These are phyloP conservation scores for Leptographium galeiforme DNA, from an alignment of 2,329 filamentous ascomycete species.

Conservation along the genomic window DNA sequence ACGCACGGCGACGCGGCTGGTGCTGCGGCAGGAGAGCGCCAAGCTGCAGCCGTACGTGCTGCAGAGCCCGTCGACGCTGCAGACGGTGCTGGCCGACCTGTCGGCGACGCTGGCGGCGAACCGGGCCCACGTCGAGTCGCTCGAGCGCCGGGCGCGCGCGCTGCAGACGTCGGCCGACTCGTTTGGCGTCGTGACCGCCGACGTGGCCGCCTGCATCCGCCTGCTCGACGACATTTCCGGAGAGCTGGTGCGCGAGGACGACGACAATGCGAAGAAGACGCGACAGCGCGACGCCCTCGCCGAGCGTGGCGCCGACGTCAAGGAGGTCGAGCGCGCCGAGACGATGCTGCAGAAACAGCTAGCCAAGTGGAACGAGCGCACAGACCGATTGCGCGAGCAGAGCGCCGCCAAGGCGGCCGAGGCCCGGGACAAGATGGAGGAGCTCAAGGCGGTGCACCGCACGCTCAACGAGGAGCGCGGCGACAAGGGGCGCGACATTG, in stretches of 20 bases:
- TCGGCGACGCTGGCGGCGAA: constrained; percentile 65
- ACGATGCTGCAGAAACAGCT: constrained; percentile 72
- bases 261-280: constrained; percentile 67
- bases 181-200: constrained; percentile 69
- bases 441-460: constrained; percentile 66
- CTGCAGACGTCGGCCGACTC: constrained; percentile 87
- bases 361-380: constrained; percentile 73
- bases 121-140: constrained; percentile 70
- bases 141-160: constrained; percentile 78
- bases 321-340: constrained; percentile 84
- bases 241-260: constrained; percentile 85
- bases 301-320: constrained; percentile 76
- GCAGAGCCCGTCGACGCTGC: constrained; percentile 73
- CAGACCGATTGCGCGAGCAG: constrained; percentile 67
- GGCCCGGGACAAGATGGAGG: constrained; percentile 82
- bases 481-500: constrained; percentile 84
- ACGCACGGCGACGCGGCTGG: constrained; percentile 55
- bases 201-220: constrained; percentile 79
- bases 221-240: constrained; percentile 73
- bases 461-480: constrained; percentile 71
- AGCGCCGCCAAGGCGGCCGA: constrained; percentile 69
- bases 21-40: constrained; percentile 68
- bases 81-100: constrained; percentile 69
- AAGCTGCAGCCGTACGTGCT: constrained; percentile 87
- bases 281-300: constrained; percentile 77